Evolutionary conservation across 129 eudicot genomes (phyloP).

Genomic region (Escallonia herrerae): DNA sequence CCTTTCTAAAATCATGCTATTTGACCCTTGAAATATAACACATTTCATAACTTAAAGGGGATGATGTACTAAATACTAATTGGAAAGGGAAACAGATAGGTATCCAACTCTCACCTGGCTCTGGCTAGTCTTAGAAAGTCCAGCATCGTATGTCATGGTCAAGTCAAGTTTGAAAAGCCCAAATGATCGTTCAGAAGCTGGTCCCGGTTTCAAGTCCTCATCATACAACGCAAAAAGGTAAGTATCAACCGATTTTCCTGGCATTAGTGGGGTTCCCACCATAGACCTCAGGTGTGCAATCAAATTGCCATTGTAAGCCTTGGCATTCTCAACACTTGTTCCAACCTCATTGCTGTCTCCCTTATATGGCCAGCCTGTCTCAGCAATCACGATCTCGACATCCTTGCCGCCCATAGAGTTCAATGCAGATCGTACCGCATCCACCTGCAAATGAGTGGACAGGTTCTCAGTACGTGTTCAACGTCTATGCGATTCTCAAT

Average conservation of each 20-base stretch:
- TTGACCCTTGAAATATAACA: neutral
- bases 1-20: too few relatives aligned
- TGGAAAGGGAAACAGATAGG: neutral
- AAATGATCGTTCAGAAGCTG: slow-evolving; percentile 50
- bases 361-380: slow-evolving; percentile 82
- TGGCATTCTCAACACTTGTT: slow-evolving; percentile 61
- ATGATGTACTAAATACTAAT: too few relatives aligned
- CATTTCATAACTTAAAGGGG: too few relatives aligned
- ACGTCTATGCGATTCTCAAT: too few relatives aligned
- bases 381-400: slow-evolving; percentile 77
- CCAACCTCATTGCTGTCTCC: slow-evolving; percentile 59
- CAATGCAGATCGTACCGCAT: slow-evolving; percentile 62
- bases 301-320: slow-evolving; percentile 65
- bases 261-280: slow-evolving; percentile 91
- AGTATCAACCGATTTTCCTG: slow-evolving; percentile 63
- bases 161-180: slow-evolving; percentile 69
- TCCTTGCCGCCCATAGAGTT: slow-evolving; percentile 44
- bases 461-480: neutral
- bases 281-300: slow-evolving; percentile 53
- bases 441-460: slow-evolving; percentile 37
- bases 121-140: slow-evolving; percentile 36
- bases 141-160: slow-evolving; percentile 52
- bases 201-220: slow-evolving; percentile 65
- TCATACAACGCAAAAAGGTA: slow-evolving; percentile 67
- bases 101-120: slow-evolving; percentile 29